Base-by-base conservation (phyloP, 208 protist species). In the Angomonas deanei region DNA sequence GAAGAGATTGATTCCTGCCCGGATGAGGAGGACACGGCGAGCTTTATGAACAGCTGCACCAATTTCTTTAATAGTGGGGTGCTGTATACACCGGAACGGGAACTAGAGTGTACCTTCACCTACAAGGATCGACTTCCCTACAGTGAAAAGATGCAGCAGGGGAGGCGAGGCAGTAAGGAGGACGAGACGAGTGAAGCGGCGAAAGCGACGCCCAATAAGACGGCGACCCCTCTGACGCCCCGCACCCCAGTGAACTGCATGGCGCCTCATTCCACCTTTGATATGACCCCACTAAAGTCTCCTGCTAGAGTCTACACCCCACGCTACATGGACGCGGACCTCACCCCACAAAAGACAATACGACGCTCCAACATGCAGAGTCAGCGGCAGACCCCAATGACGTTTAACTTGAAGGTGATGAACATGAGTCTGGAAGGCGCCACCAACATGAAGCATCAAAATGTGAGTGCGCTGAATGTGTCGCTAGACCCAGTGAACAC, bases 271-370 rank as follows among this genome's bases (percentile, higher is more conserved):
- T n/a, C 11, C 15, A 15, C 11, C 15, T n/a, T 8, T n/a, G 15
- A 15, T 15, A 42, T 8, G 36, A 42, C 36, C 36, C 36, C 36
- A n/a, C 11, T n/a, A 15, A 8, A 42, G 36, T 42, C 36, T 15
- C 50, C 68, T 36, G 26, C 27, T 64, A 66, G 57, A 27, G 48
- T 39, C 28, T 64, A 60, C 42, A 55, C 32, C 34, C 65, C 69
- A 6, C 71, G 50, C 11, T 64, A 59, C 28, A 54, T 68, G 48
- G 59, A 38, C 50, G 64, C 70, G 27, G 57, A 64, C 42, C 61
- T 64, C 46, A 84, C 82, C 5, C 82, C 82, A 32, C 82, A 80
- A 52, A 84, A 82, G 54, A 80, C 77, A 0, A 31, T 70, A 0
- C 60, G 64, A 17, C 72, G 72, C 8, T 61, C 53, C 33, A 38